These are phyloP conservation scores for Sarcodon aspratus DNA, from an alignment of 768 basidiomycete genomes.

Conservation along the genomic window DNA sequence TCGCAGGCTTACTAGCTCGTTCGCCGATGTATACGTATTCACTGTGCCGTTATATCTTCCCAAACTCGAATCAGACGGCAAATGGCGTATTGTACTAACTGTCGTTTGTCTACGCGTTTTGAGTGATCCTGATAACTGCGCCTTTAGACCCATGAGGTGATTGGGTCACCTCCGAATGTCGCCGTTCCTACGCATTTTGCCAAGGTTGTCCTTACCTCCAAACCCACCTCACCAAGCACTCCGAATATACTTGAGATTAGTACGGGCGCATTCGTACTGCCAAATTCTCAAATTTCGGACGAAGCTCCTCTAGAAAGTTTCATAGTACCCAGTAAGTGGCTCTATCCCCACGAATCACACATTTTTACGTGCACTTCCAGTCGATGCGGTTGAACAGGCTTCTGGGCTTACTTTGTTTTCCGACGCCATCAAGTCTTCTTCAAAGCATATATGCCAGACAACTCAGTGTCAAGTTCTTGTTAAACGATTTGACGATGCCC, in stretches of 20 bases:
- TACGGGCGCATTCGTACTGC: constrained; percentile 90
- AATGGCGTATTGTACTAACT: constrained; percentile 75
- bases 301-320: constrained; percentile 72
- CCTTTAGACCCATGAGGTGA: constrained; percentile 81
- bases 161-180: constrained; percentile 83
- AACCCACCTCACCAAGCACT: constrained; percentile 60
- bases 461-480: constrained; percentile 85
- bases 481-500: constrained; percentile 83
- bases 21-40: constrained; percentile 94
- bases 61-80: constrained; percentile 74
- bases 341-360: not conserved
- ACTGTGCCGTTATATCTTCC: constrained; percentile 97
- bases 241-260: constrained; percentile 68
- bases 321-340: constrained; percentile 58
- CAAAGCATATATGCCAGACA: constrained; percentile 82
- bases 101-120: constrained; percentile 18
- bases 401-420: constrained; percentile 86
- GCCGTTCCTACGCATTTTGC: constrained; percentile 97
- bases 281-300: constrained; percentile 88
- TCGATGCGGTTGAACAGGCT: constrained; percentile 86
- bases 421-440: constrained; percentile 55
- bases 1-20: constrained; percentile 73
- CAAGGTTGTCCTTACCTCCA: constrained; percentile 80
- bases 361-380: constrained; percentile 25
- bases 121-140: constrained; percentile 1